phyloP scores from a whole-genome alignment of 1,284 basidiomycete genomes.

The Ganoderma meredithae region DNA sequence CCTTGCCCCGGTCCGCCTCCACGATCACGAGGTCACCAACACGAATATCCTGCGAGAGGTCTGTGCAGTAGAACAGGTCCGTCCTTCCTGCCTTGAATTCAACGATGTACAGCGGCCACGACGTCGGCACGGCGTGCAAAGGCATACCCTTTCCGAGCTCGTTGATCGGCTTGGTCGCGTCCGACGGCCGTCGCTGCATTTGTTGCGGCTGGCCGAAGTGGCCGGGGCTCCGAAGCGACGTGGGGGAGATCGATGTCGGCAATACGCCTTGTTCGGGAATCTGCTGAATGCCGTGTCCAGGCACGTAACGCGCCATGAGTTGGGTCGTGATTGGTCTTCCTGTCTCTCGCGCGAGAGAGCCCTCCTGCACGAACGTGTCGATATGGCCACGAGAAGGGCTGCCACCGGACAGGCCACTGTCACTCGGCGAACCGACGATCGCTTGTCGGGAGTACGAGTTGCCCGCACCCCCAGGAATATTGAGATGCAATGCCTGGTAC shows the following conservation, averaged over 20 bases:
- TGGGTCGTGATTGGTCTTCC: slow-evolving; percentile 38
- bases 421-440: slow-evolving; percentile 66
- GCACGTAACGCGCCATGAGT: slow-evolving; percentile 64
- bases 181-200: slow-evolving; percentile 57
- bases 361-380: slow-evolving; percentile 35
- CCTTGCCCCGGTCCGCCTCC: slow-evolving; percentile 95
- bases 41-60: slow-evolving; percentile 68
- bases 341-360: slow-evolving; percentile 21
- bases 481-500: slow-evolving; percentile 65
- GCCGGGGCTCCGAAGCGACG: slow-evolving; percentile 32
- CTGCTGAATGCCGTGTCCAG: slow-evolving; percentile 71
- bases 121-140: slow-evolving; percentile 80
- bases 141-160: slow-evolving; percentile 93
- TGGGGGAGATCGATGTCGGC: slow-evolving; percentile 44
- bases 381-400: slow-evolving; percentile 42
- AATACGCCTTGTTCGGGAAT: slow-evolving; percentile 49
- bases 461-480: slow-evolving; percentile 50
- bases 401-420: slow-evolving; percentile 45
- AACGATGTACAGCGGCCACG: slow-evolving; percentile 94
- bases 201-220: slow-evolving; percentile 42
- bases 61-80: slow-evolving; percentile 90
- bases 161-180: slow-evolving; percentile 54
- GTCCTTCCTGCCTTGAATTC: slow-evolving; percentile 98
- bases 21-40: slow-evolving; percentile 95
- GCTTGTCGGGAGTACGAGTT: slow-evolving; percentile 55